Conservation (phyloP, 2,329 filamentous ascomycete genomes). For the Paracorniculantispora psalliotae region DNA sequence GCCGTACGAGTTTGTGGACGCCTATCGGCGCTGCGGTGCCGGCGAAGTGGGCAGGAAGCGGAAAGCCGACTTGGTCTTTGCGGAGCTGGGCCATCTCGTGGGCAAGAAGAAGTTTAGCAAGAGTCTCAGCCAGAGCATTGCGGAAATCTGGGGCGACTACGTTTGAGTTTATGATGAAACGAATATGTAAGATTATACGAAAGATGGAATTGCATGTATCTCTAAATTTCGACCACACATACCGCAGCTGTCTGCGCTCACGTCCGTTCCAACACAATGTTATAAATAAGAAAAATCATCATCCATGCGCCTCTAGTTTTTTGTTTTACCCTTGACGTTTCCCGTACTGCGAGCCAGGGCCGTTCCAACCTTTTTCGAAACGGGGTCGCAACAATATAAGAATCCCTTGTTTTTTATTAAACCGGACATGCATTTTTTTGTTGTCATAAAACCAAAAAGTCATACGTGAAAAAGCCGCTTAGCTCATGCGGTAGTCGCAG, state of each 20-base stretch:
- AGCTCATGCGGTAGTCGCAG: constrained; percentile 78
- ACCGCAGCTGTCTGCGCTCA: not conserved
- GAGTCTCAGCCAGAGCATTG: constrained; percentile 61
- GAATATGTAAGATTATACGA: not conserved
- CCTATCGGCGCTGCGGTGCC: constrained; percentile 53
- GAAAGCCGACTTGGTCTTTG: constrained; percentile 56
- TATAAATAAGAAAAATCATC: constrained; percentile 7
- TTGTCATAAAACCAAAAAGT: not conserved
- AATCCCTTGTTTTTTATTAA: constrained; percentile 1
- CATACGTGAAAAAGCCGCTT: constrained; percentile 18
- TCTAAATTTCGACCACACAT: not conserved
- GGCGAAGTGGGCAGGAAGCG: constrained; percentile 49
- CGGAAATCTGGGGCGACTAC: constrained; percentile 63
- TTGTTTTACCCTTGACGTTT: constrained; percentile 6
- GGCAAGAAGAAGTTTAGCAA: constrained; percentile 66
- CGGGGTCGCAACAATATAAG: constrained; percentile 9
- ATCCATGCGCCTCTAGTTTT: constrained; percentile 14
- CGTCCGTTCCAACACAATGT: not conserved
- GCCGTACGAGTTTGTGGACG: constrained; percentile 65
- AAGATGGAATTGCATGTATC: not conserved
- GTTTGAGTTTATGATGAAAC: not conserved
- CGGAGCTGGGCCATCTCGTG: constrained; percentile 51
- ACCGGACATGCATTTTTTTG: not conserved
- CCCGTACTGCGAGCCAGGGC: constrained; percentile 5
- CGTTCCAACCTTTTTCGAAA: not conserved